Base-by-base conservation (phyloP, 2,329 filamentous ascomycete genomes). In the Pseudogymnoascus sp. region DNA sequence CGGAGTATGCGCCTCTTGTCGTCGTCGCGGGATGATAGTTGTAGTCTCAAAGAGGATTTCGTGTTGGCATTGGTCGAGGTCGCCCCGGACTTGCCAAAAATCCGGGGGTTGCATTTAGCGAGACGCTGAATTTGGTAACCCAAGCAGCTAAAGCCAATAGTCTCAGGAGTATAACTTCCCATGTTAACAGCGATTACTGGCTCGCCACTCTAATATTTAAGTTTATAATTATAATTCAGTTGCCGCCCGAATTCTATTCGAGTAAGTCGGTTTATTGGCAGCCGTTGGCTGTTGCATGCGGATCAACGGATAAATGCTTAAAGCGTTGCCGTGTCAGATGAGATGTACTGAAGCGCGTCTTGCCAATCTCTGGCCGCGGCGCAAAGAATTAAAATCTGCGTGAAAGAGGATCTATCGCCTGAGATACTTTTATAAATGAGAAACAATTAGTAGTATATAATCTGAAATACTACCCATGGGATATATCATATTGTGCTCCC, bases 21-120 rank as follows among this genome's bases (percentile, higher is more conserved):
- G 51, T 57, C 10, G 51, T 57, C 29, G 51, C 29, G n/a, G 51
- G 29, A 34, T 18, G 51, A 34, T 34, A 57, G 5, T 11, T 34
- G 29, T 57, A 5, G 29, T 57, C 51, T 18, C n/a, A 34, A 57
- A 14, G 47, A 54, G 29, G 29, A 57, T 34, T 57, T 34, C 16
- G 16, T 4, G 16, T 7, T n/a, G 29, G 29, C 51, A 57, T 57
- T 51, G 29, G 29, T 57, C 51, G 26, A 34, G 51, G 51, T 26
- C 14, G 42, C 51, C 51, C 29, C 16, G 51, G 51, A 34, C 51
- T 34, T 57, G 51, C 34, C 51, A 21, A 57, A 57, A 57, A 57
- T 34, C 51, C 29, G 51, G 51, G 51, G 51, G 51, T 34, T 34
- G 51, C 29, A 21, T 57, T 57, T 57, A 57, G 51, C 51, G 51